phyloP scores from a whole-genome alignment of 2,329 filamentous ascomycete genomes.

The Scedosporium aurantiacum region DNA sequence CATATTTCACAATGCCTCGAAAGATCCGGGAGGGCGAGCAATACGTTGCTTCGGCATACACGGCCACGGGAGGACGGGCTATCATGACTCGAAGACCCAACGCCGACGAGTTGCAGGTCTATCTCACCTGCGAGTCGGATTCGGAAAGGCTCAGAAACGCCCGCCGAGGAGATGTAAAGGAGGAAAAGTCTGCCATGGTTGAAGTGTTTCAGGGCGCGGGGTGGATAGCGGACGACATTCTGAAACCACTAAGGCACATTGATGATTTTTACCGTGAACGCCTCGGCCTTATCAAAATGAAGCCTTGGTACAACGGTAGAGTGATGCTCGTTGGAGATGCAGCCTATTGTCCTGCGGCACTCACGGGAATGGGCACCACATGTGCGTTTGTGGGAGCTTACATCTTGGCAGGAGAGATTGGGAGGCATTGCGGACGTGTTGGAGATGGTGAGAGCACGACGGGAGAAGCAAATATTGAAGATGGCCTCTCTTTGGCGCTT shows the following conservation, averaged over 20 bases:
- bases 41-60: constrained; percentile 25
- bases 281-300: constrained; percentile 33
- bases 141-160: constrained; percentile 17
- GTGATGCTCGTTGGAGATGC: constrained; percentile 45
- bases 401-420: constrained; percentile 43
- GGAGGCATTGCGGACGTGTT: constrained; percentile 15
- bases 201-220: constrained; percentile 29
- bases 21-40: constrained; percentile 19
- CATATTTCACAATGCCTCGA: constrained; percentile 22
- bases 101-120: constrained; percentile 24
- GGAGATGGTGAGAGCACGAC: constrained; percentile 14
- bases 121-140: constrained; percentile 19
- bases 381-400: constrained; percentile 39
- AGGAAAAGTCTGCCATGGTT: constrained; percentile 27
- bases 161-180: constrained; percentile 19
- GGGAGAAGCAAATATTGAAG: constrained; percentile 11
- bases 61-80: constrained; percentile 21
- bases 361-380: constrained; percentile 42
- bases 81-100: constrained; percentile 30
- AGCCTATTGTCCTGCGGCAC: constrained; percentile 34
- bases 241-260: constrained; percentile 27
- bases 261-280: constrained; percentile 35
- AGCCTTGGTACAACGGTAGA: constrained; percentile 31
- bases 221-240: constrained; percentile 28
- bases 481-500: constrained; percentile 22